Base-by-base conservation (phyloP, 2,329 filamentous ascomycete genomes). In the Drechmeria coniospora region DNA sequence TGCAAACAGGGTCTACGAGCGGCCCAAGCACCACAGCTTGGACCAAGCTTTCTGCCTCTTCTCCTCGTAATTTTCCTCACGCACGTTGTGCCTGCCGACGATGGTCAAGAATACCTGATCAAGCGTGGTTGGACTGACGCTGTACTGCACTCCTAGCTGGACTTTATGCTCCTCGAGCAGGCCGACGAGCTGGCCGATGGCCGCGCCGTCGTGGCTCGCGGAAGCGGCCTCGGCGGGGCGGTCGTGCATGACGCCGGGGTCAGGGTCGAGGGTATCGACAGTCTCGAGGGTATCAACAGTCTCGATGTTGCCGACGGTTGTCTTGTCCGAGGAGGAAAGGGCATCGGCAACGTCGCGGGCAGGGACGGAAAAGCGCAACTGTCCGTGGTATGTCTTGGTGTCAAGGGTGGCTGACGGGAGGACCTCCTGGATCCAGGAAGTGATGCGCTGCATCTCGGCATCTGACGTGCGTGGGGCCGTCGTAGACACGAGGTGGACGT, bases 61-160 rank as follows among this genome's bases (percentile, higher is more conserved):
- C 10, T 46, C 45, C 10, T 56, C 57, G 27, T 65, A 67, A 14
- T 68, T 65, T 54, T 87, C 84, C 48, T 92, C 82, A 38, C 74
- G 61, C 6, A 87, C 68, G 47, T 84, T 74, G 48, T 92, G 79
- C 50, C 74, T 68, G 2, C 76, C 75, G 0, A 93, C 83, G 45
- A 94, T 90, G 15, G 67, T 68, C 48, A 94, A 53, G 52, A 94
- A 94, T 0, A 94, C 84, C 51, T 93, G 81, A 46, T 94, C 86
- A 23, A 94, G 56, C 11, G 82, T 92, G 12, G 83, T 90, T 15
- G 82, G 81, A 32, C 72, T 79, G 37, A 93, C 82, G 27, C 78
- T 83, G 52, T 87, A 94, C 47, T 82, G 77, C 26, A 93, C 65
- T 0, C 79, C 79, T 16, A 93, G 51, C 4, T 54, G 51, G 13